phyloP scores from a whole-genome alignment of 306 rosid genomes.

The Herpetospermum pedunculosum region DNA sequence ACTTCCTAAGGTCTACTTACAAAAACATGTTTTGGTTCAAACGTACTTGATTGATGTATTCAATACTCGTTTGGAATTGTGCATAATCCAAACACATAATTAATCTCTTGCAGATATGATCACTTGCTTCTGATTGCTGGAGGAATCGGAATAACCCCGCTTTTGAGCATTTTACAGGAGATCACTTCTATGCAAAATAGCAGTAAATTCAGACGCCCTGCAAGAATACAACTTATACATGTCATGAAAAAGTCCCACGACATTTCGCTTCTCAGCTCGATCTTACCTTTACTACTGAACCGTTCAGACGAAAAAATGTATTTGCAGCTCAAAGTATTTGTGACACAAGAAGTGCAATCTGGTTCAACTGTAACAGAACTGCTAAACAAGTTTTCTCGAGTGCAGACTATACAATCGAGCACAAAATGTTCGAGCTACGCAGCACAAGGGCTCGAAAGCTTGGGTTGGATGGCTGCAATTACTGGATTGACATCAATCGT shows the following conservation, averaged over 20 bases:
- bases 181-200: conserved; percentile 24
- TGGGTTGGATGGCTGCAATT: conserved; percentile 47
- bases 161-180: conserved; percentile 75
- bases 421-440: conserved; percentile 29
- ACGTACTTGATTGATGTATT: background rate
- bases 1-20: conserved; percentile 42
- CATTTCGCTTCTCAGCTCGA: conserved; percentile 43
- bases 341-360: conserved; percentile 58
- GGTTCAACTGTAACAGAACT: conserved; percentile 31
- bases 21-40: background rate
- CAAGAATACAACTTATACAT: conserved; percentile 47
- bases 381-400: conserved; percentile 24
- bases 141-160: conserved; percentile 84
- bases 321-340: conserved; percentile 47
- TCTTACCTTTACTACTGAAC: conserved; percentile 40
- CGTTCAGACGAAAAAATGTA: conserved; percentile 26
- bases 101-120: conserved; percentile 56
- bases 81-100: background rate
- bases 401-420: conserved; percentile 38
- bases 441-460: conserved; percentile 49
- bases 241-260: conserved; percentile 54
- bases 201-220: conserved; percentile 23
- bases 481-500: conserved; percentile 39
- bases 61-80: background rate
- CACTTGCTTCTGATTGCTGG: conserved; percentile 64